Base-by-base conservation (phyloP, 1,284 basidiomycete genomes). In the Hymenochaete sp. region DNA sequence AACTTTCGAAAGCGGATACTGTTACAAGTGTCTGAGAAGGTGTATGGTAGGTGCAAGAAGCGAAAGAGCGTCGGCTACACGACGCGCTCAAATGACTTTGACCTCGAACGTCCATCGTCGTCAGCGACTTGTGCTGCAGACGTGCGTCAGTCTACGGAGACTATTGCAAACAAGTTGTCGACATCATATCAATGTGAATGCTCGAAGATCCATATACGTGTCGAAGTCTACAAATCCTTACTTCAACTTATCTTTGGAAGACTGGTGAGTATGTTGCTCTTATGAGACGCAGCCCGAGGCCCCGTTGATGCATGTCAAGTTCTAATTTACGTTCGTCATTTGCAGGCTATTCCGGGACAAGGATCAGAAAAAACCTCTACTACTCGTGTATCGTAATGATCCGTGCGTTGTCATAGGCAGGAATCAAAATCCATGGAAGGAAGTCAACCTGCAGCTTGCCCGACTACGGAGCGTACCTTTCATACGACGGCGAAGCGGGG, bases 361-460 rank as follows among this genome's bases (percentile, higher is more conserved):
- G 41, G 66, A 75, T 2, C 70, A 71, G 4, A 65, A 77, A 9
- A 64, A 74, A 32, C 89, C 90, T 1, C 68, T 95, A 25, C 72
- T 98, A 21, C 75, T 97, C 44, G 65, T 98, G 44, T 99, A 98
- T 61, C 79, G 90, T 39, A 91, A 98, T 61, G 62, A 67, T 0
- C 90, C 93, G 1, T 95, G 93, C 57, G 89, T 98, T 11, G 78
- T 99, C 37, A 90, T 98, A 47, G 96, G 96, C 0, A 73, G 95
- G 42, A 96, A 98, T 62, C 95, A 98, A 71, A 98, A 98, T 57
- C 92, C 93, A 16, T 98, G 95, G 95, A 93, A 90, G 60, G 96
- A 99, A 63, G 82, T 93, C 49, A 93, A 96, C 56, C 68, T 87
- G 38, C 56, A 60, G 2, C 67, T 73, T 6, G 69, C 87, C 24